Conservation (phyloP, 192 early-diverging fungal species). For the Coemansia sp. region DNA sequence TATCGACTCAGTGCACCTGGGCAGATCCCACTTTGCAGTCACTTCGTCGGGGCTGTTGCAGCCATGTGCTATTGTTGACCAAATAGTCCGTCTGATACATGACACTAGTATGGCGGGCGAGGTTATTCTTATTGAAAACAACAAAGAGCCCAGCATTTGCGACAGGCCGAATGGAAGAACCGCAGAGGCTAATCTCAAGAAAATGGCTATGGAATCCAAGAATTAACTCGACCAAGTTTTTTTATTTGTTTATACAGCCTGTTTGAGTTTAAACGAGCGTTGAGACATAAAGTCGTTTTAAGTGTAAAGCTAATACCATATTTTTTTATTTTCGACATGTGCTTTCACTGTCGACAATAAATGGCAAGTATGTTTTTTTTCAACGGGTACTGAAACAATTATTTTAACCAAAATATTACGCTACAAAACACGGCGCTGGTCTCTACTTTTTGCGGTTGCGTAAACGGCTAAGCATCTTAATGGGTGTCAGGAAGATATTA, state of each 20-base stretch:
- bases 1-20: slow-evolving; percentile 36
- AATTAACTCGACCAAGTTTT: too few relatives aligned
- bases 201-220: not conserved
- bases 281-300: too few relatives aligned
- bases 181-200: too few relatives aligned
- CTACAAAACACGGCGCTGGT: too few relatives aligned
- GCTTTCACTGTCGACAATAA: too few relatives aligned
- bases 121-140: slow-evolving; percentile 17
- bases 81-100: slow-evolving; percentile 52
- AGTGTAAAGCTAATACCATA: too few relatives aligned
- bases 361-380: too few relatives aligned
- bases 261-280: not conserved
- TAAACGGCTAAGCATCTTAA: slow-evolving; percentile 46
- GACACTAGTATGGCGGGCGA: slow-evolving; percentile 50
- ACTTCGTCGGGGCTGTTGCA: slow-evolving; percentile 19
- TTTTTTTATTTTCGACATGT: too few relatives aligned
- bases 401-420: too few relatives aligned
- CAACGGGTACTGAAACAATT: too few relatives aligned
- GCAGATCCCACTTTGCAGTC: slow-evolving; percentile 13
- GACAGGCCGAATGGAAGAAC: slow-evolving; percentile 7
- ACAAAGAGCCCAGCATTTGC: slow-evolving; percentile 11
- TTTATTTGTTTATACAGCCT: too few relatives aligned
- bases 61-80: slow-evolving; percentile 47
- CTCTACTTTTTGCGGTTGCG: slow-evolving; percentile 48
- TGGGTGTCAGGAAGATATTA: slow-evolving; percentile 40